phyloP scores from a whole-genome alignment of 2,329 filamentous ascomycete species.

The Colletotrichum noveboracense region DNA sequence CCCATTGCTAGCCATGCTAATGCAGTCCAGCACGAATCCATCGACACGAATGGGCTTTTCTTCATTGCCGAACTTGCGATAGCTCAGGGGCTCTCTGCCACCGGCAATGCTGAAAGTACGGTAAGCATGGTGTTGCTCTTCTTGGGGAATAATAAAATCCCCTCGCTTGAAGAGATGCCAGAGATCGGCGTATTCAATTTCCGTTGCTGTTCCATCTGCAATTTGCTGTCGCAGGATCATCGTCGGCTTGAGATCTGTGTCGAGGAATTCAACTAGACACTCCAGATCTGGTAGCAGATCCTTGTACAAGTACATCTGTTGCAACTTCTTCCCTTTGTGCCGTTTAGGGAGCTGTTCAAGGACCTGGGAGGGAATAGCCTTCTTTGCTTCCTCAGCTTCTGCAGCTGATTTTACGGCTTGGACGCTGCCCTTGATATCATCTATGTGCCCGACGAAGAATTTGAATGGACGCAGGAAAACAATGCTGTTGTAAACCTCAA shows the following conservation, averaged over 20 bases:
- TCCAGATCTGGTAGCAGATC: background rate
- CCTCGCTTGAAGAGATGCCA: slow-evolving; percentile 21
- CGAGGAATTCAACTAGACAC: slow-evolving; percentile 20
- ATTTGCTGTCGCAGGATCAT: slow-evolving; percentile 8
- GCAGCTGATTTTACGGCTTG: background rate
- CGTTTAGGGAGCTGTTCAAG: background rate
- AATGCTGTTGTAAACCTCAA: background rate
- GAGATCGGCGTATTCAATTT: slow-evolving; percentile 19
- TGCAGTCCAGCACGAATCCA: slow-evolving; percentile 16
- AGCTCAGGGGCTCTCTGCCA: background rate
- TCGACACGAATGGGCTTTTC: background rate
- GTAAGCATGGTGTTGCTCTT: background rate
- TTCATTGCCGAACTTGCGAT: background rate
- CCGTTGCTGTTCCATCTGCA: background rate
- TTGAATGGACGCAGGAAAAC: background rate
- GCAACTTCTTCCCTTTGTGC: background rate
- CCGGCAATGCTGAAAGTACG: background rate
- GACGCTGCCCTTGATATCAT: background rate
- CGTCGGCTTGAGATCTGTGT: slow-evolving; percentile 8
- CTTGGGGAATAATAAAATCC: background rate
- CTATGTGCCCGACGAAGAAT: background rate
- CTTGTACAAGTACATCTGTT: background rate
- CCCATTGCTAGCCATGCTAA: slow-evolving; percentile 3
- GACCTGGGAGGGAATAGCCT: background rate
- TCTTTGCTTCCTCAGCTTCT: background rate